Evolutionary conservation across 2,329 filamentous ascomycete species (phyloP).

Genomic region (Penicillium sp.): DNA sequence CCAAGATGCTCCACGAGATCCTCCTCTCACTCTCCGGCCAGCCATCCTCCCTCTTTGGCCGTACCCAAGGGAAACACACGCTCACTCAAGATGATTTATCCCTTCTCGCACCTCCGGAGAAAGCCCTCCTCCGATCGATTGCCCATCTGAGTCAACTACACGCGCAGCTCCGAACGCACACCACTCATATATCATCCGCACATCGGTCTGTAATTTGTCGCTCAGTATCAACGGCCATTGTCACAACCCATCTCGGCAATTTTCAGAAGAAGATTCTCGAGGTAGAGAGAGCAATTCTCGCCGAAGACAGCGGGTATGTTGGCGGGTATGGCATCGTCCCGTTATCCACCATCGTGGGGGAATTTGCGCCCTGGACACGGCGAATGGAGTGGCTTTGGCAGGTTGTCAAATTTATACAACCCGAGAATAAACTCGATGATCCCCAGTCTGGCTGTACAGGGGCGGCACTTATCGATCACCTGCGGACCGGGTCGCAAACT

Average conservation of each 20-base stretch:
- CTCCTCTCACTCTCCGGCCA: conserved; percentile 94
- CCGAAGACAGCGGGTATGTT: conserved; percentile 74
- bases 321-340: conserved; percentile 94
- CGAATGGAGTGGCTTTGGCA: conserved; percentile 84
- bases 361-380: conserved; percentile 86
- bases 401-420: conserved; percentile 68
- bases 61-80: conserved; percentile 50
- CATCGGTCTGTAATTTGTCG: conserved; percentile 84
- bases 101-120: conserved; percentile 73
- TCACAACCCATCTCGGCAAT: conserved; percentile 70
- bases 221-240: conserved; percentile 78
- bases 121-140: conserved; percentile 75
- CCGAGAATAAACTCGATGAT: conserved; percentile 35
- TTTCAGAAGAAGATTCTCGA: conserved; percentile 85
- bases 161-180: conserved; percentile 67
- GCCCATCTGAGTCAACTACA: conserved; percentile 79
- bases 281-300: conserved; percentile 77
- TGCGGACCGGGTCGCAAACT: conserved; percentile 77
- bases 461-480: conserved; percentile 72
- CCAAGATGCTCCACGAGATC: conserved; percentile 93
- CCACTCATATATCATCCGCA: conserved; percentile 65
- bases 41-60: conserved; percentile 79
- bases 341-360: conserved; percentile 76
- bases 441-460: conserved; percentile 58
- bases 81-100: conserved; percentile 53